Conservation (phyloP, 2,329 filamentous ascomycete genomes). For the Sporothrix curviconia region DNA sequence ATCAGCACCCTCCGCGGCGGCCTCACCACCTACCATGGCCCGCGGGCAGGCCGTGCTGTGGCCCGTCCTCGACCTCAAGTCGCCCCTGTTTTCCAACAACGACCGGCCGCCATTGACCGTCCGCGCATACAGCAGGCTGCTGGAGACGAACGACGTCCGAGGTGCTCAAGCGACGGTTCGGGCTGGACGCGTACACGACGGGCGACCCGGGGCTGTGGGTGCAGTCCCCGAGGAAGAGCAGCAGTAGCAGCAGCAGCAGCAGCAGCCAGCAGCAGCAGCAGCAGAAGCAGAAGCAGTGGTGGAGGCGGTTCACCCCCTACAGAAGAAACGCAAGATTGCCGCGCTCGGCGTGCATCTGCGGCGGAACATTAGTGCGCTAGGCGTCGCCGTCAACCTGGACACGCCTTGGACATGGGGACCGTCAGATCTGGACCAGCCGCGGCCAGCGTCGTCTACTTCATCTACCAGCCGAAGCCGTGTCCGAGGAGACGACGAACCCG, state of each 20-base stretch:
- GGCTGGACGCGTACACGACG: conserved; percentile 56
- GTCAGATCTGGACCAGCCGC: too few relatives aligned
- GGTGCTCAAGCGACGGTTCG: conserved; percentile 50
- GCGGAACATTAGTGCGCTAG: conserved; percentile 75
- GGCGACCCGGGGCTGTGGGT: conserved; percentile 85
- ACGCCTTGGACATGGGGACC: conserved; percentile 42
- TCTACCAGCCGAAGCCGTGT: conserved; percentile 23
- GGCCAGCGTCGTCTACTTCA: background rate
- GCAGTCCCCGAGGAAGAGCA: conserved; percentile 17
- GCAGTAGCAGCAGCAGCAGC: too few relatives aligned
- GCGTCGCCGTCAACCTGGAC: conserved; percentile 72
- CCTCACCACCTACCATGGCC: conserved; percentile 90
- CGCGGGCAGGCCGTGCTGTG: conserved; percentile 90
- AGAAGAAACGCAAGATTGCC: conserved; percentile 66
- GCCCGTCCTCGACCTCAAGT: conserved; percentile 76
- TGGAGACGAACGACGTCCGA: conserved; percentile 72
- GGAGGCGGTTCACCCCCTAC: background rate
- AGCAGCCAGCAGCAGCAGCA: too few relatives aligned
- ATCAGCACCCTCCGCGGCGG: conserved; percentile 73
- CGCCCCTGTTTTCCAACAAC: conserved; percentile 15
- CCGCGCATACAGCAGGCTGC: conserved; percentile 66
- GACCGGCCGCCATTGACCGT: conserved; percentile 55
- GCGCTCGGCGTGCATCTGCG: conserved; percentile 88
- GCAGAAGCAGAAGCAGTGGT: background rate
- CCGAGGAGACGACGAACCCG: conserved; percentile 41